These are phyloP conservation scores for Chlorophyllum brunneum DNA, from an alignment of 768 basidiomycete species.

Conservation along the genomic window DNA sequence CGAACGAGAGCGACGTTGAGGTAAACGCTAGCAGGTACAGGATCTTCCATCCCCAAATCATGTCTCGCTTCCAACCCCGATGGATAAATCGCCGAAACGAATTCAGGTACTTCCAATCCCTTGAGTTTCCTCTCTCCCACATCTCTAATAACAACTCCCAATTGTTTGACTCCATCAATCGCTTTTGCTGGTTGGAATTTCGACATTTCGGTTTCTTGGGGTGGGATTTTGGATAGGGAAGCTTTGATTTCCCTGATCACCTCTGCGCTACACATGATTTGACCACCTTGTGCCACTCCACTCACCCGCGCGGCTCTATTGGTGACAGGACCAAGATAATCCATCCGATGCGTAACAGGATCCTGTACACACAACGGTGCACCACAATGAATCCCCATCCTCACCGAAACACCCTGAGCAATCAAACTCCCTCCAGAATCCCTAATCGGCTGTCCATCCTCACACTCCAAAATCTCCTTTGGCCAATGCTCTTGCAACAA, in stretches of 20 bases:
- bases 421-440: conserved; percentile 67
- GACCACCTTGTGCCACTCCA: conserved; percentile 82
- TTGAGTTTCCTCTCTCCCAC: conserved; percentile 92
- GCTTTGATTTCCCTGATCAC: conserved; percentile 80
- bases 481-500: conserved; percentile 88
- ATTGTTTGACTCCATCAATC: conserved; percentile 69
- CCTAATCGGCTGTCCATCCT: conserved; percentile 79
- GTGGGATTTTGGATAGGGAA: conserved; percentile 47
- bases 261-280: conserved; percentile 89
- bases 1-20: conserved; percentile 74
- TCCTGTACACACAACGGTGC: conserved; percentile 87
- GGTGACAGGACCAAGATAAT: conserved; percentile 96
- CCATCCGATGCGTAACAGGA: conserved; percentile 91
- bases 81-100: conserved; percentile 83
- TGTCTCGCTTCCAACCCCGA: conserved; percentile 66
- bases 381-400: conserved; percentile 98
- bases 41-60: conserved; percentile 39
- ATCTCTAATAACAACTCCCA: conserved; percentile 66
- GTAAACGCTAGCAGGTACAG: conserved; percentile 48
- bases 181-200: conserved; percentile 52
- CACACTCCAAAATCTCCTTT: conserved; percentile 85
- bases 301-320: conserved; percentile 88
- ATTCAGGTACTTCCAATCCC: conserved; percentile 89
- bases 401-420: conserved; percentile 85
- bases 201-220: conserved; percentile 61